These are phyloP conservation scores for Lichina pygmaea DNA, from an alignment of 495 filamentous ascomycete species.

Conservation along the genomic window DNA sequence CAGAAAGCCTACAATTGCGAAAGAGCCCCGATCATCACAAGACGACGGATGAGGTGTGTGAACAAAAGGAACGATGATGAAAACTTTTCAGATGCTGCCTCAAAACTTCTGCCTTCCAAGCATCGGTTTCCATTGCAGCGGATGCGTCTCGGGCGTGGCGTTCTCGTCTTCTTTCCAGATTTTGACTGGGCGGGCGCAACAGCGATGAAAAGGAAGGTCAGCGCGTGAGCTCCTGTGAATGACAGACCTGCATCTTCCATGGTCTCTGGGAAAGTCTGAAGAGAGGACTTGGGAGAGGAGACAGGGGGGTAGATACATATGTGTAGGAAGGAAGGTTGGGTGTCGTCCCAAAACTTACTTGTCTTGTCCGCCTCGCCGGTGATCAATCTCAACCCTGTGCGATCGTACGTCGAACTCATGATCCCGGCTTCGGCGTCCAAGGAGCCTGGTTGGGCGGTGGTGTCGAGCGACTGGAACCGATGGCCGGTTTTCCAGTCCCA, in stretches of 20 bases:
- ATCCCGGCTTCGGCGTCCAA: slow-evolving; percentile 85
- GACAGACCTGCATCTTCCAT: too few relatives aligned
- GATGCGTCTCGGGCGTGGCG: slow-evolving; percentile 76
- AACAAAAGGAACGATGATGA: too few relatives aligned
- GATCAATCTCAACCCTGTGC: slow-evolving; percentile 67
- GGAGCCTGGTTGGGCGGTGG: slow-evolving; percentile 76
- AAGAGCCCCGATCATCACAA: background rate
- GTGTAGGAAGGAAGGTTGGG: background rate
- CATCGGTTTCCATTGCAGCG: slow-evolving; percentile 77
- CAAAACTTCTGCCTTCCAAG: slow-evolving; percentile 45
- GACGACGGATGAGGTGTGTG: too few relatives aligned
- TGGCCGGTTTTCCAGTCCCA: slow-evolving; percentile 99
- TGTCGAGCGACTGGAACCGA: slow-evolving; percentile 65
- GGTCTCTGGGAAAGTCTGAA: too few relatives aligned
- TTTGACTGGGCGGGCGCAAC: slow-evolving; percentile 30
- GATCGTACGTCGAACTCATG: slow-evolving; percentile 78
- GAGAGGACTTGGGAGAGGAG: too few relatives aligned
- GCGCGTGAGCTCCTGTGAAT: background rate
- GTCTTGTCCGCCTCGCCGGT: slow-evolving; percentile 94
- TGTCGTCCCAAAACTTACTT: slow-evolving; percentile 16
- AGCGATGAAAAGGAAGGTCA: background rate
- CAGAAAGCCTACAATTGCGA: background rate
- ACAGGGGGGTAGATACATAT: too few relatives aligned
- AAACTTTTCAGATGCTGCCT: background rate
- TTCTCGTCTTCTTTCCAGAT: slow-evolving; percentile 81